Conservation (phyloP, 1,139 yeast genomes). For the Saccharomyces hybrid region DNA sequence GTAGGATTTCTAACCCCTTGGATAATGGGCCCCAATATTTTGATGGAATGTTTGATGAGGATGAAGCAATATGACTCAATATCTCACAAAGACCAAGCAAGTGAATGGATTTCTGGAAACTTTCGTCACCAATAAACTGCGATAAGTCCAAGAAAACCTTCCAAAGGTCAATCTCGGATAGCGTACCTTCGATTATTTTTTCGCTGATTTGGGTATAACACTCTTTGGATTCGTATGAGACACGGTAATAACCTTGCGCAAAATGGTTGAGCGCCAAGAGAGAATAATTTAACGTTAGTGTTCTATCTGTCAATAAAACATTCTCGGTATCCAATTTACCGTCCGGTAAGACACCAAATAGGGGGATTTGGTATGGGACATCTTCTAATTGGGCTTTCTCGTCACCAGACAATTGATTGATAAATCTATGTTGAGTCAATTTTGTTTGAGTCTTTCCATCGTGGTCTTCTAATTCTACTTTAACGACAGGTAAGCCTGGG, state of each 20-base stretch:
- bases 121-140: constrained; percentile 25
- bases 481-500: constrained; percentile 51
- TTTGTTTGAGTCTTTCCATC: constrained; percentile 25
- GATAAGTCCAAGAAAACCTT: constrained; percentile 31
- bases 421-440: constrained; percentile 48
- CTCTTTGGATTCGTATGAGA: constrained; percentile 28
- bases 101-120: constrained; percentile 22
- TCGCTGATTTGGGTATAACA: constrained; percentile 29
- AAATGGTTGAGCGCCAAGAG: constrained; percentile 39
- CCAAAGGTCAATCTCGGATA: constrained; percentile 25
- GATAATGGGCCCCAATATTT: constrained; percentile 20
- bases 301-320: constrained; percentile 42
- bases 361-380: constrained; percentile 39
- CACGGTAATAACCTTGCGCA: constrained; percentile 42
- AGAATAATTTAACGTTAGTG: constrained; percentile 27
- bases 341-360: constrained; percentile 38
- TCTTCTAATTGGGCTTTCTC: constrained; percentile 22
- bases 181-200: constrained; percentile 19
- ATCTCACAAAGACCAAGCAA: constrained; percentile 23
- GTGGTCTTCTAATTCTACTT: constrained; percentile 32
- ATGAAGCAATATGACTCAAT: constrained; percentile 14
- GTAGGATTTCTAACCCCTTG: constrained; percentile 20
- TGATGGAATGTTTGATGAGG: constrained; percentile 15
- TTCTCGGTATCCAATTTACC: constrained; percentile 35
- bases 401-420: constrained; percentile 10